Base-by-base conservation (phyloP, 2,329 filamentous ascomycete species). In the Penicillium sp. region DNA sequence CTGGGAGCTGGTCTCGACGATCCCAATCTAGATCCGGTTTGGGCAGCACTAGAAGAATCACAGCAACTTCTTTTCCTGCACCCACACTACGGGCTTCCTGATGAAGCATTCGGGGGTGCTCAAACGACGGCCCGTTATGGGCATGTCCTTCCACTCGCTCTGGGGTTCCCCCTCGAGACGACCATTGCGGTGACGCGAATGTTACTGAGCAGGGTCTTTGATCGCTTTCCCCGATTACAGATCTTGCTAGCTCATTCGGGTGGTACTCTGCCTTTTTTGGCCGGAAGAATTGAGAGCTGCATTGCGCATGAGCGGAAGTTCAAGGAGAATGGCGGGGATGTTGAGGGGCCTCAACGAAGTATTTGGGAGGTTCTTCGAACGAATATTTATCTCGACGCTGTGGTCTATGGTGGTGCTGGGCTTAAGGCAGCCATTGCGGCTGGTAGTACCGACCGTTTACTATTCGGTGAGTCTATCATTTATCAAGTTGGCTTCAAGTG, bases 111-210 rank as follows among this genome's bases (percentile, higher is more conserved):
- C 75, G 92, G 92, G 0, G 92, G 92, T 0, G 84, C 89, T 0
- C 79, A 88, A 7, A 84, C 83, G 0, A 79, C 77, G 19, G 87
- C 88, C 56, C 81, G 83, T 28, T 96, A 95, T 68, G 92, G 92
- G 0, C 92, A 96, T 70, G 91, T 96, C 1, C 80, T 97, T 2
- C 90, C 92, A 0, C 78, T 97, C 0, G 90, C 91, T 0, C 77
- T 97, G 3, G 92, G 92, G 0, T 96, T 96, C 69, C 92, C 92
- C 0, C 84, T 97, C 62, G 92, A 97, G 75, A 97, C 92, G 0
- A 96, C 92, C 1, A 93, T 97, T 63, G 91, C 92, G 0, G 87
- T 96, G 2, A 86, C 90, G 3, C 81, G 92, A 43, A 95, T 97
- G 91, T 87, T 91, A 50, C 78, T 97, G n/a, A 84, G 88, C 0